Evolutionary conservation across 805 yeast species (phyloP), one percentile per base, ranked within the genome.

Genomic region (Yarrowia yakushimensis): DNA sequence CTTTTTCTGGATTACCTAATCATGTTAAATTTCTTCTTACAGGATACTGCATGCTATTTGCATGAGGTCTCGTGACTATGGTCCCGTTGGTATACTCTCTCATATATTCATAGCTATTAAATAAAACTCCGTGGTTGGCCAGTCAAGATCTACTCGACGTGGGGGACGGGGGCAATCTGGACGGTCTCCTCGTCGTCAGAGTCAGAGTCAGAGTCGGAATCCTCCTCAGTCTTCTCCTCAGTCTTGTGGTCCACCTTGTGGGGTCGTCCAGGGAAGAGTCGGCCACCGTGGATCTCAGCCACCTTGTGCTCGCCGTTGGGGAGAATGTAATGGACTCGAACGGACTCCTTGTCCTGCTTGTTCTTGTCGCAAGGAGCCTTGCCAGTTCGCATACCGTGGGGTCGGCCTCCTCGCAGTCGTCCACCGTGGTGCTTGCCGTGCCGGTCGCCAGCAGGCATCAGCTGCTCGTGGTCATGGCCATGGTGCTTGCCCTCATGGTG

Each of bases 241-340:
- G 11, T n/a, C 57, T 48, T 9, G n/a, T 25, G 27, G 8, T 25
- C 27, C 42, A 11, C 42, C n/a, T 5, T 15, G 9, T 20, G 55
- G n/a, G 30, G 30, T 36, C 30, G 34, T 8, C 48, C 61, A 18
- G 46, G 36, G 48, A 39, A 55, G 48, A 55, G 22, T 39, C 61
- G 48, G 28, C 61, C 61, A 15, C 61, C 48, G 36, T 39, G 48
- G 20, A 55, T 55, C 37, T 55, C 61, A 30, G 61, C 48, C 9
- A 55, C 48, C 48, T 41, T 39, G 36, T 41, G 46, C 48, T 55
- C 61, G 5, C 61, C 61, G 23, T 17, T 55, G 39, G 61, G 61
- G 8, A 52, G 59, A 27, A 36, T 52, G 59, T 52, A 52, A 43
- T 52, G 59, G 23, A 52, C 43, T 34, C 59, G 59, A 12, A 52